These are phyloP conservation scores for Tetrahymena borealis DNA, from an alignment of 73 alveolate species.

Conservation along the genomic window DNA sequence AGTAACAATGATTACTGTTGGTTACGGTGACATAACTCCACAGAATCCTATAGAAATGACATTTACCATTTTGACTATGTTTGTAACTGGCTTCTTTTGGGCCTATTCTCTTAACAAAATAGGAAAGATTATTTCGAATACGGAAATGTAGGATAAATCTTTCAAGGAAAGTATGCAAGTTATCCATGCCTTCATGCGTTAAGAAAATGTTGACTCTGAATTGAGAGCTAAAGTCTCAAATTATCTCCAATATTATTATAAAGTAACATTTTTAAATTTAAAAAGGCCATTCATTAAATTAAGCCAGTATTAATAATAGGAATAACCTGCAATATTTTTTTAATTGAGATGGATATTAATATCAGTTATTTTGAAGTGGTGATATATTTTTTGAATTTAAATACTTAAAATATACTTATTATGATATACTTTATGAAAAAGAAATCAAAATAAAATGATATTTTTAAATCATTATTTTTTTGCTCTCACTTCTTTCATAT, in stretches of 20 bases:
- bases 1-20: conserved; percentile 74
- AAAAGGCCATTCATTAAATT: too few species aligned
- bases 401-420: too few species aligned
- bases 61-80: conserved; percentile 64
- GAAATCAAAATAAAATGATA: too few species aligned
- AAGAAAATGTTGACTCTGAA: not conserved
- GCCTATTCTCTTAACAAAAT: conserved; percentile 35
- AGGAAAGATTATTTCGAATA: conserved; percentile 18
- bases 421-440: too few species aligned
- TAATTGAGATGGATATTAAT: too few species aligned
- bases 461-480: too few species aligned
- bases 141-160: not conserved
- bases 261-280: not conserved
- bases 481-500: too few species aligned
- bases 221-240: not conserved
- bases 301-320: too few species aligned
- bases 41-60: conserved; percentile 52
- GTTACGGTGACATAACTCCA: conserved; percentile 85
- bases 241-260: not conserved
- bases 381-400: too few species aligned
- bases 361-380: too few species aligned
- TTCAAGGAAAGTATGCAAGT: not conserved
- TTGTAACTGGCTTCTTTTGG: conserved; percentile 40
- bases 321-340: too few species aligned
- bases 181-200: not conserved